Base-by-base conservation (phyloP, 805 yeast species). In the Martiniozyma abietophila region DNA sequence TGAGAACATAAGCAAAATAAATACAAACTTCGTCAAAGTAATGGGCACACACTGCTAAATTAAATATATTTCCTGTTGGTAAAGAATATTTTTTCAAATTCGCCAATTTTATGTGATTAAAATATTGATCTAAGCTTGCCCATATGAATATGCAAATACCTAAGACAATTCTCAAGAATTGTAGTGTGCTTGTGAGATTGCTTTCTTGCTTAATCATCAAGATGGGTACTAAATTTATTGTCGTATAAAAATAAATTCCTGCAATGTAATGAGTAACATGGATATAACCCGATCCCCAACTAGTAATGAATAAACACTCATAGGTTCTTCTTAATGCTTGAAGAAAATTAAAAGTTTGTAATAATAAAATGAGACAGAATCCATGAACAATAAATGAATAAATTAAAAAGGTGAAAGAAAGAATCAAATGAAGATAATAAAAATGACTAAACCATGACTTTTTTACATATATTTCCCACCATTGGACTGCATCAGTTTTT, bases 201-300 rank as follows among this genome's bases (percentile, higher is more conserved):
- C n/a, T 6, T 9, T 19, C 32, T 1, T 26, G 8, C 10, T 4
- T 8, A 6, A 20, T 11, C 7, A 29, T 21, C 8, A 33, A 15
- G 2, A 43, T 29, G 1, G 59, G 58, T 15, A 47, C 65, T 7
- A 65, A 18, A 35, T 72, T 65, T 8, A 76, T 56, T 1, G 68
- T 51, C 0, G 69, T 35, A 43, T 81, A 81, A 47, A 74, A 80
- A 45, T 64, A 60, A 4, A 78, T 22, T 0, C 92, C 94, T 4
- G 70, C 78, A 1, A 74, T 32, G 46, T 80, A 81, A 54, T 81
- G 92, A 1, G 73, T 60, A 24, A 79, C 46, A 47, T 80, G 77
- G 62, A 81, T 80, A 39, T 64, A 64, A 3, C 85, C 64, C 1
- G 48, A 47, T 4, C 68, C 60, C 49, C 67, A 74, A 24, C 62